Evolutionary conservation across 106 monocot species (phyloP).

Genomic region (Iris macrosiphon): DNA sequence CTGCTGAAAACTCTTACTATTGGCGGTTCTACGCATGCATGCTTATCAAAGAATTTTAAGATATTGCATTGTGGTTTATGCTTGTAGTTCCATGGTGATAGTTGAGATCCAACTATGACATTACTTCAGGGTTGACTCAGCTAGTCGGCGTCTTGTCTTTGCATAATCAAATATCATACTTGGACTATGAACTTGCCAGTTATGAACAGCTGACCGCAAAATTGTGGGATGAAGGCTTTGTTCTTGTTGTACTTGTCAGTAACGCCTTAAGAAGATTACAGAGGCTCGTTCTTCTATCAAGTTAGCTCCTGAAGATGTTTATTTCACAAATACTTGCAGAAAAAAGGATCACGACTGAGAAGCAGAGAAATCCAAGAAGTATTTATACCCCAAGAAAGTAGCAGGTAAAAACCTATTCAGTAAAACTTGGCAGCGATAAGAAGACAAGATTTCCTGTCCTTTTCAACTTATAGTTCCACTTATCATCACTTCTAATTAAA

Average conservation of each 20-base stretch:
- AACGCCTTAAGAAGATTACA: background rate
- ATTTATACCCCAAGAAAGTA: background rate
- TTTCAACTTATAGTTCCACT: too few relatives aligned
- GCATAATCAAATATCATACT: too few relatives aligned
- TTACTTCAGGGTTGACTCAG: background rate
- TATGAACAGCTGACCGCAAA: background rate
- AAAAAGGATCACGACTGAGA: constrained; percentile 7
- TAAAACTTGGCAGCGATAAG: too few relatives aligned
- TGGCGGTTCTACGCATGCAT: background rate
- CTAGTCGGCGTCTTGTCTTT: too few relatives aligned
- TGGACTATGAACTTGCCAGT: background rate
- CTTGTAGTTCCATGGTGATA: background rate
- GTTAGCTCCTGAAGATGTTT: background rate
- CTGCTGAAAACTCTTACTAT: background rate
- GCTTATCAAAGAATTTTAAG: constrained; percentile 3
- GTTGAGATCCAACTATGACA: background rate
- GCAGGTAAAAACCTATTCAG: too few relatives aligned
- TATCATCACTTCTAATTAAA: background rate
- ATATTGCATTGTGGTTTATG: background rate
- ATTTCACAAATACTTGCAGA: background rate
- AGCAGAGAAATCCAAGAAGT: background rate
- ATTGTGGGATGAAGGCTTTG: background rate
- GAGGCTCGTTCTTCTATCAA: background rate
- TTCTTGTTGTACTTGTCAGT: too few relatives aligned
- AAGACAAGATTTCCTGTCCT: too few relatives aligned